Evolutionary conservation across 148 eudicot genomes (phyloP).

Genomic region (Vaccinium vitisidaea): DNA sequence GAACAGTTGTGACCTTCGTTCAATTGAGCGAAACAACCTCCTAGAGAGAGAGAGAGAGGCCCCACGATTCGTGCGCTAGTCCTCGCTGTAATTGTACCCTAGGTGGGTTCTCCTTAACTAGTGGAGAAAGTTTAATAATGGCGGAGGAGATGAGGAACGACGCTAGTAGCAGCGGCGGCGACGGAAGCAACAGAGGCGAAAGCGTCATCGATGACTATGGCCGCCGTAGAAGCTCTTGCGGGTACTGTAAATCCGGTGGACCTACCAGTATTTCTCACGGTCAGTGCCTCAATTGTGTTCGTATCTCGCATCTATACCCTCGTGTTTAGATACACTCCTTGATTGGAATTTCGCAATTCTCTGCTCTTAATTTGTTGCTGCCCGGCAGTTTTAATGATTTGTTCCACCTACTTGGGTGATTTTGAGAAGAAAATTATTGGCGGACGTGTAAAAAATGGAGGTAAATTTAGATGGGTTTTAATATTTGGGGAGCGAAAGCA

Average conservation of each 20-base stretch:
- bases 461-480: not conserved
- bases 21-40: not conserved
- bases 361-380: not conserved
- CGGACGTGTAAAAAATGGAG: not conserved
- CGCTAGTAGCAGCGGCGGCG: conserved; percentile 38
- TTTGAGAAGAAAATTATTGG: not conserved
- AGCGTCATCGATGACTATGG: conserved; percentile 67
- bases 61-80: not conserved
- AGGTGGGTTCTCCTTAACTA: not conserved
- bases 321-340: not conserved
- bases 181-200: conserved; percentile 29
- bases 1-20: not conserved
- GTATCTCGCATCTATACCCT: no score
- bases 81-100: not conserved
- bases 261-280: conserved; percentile 78
- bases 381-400: not conserved
- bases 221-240: conserved; percentile 69
- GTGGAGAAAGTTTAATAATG: conserved; percentile 9
- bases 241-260: conserved; percentile 78
- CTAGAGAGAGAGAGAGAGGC: conserved; percentile 11
- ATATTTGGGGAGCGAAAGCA: not conserved
- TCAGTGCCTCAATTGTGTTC: conserved; percentile 20
- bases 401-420: not conserved
- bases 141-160: conserved; percentile 45
- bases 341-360: not conserved